These are phyloP conservation scores for Triticum turgidum DNA, from an alignment of 176 grass and related monocot genomes.

Conservation along the genomic window DNA sequence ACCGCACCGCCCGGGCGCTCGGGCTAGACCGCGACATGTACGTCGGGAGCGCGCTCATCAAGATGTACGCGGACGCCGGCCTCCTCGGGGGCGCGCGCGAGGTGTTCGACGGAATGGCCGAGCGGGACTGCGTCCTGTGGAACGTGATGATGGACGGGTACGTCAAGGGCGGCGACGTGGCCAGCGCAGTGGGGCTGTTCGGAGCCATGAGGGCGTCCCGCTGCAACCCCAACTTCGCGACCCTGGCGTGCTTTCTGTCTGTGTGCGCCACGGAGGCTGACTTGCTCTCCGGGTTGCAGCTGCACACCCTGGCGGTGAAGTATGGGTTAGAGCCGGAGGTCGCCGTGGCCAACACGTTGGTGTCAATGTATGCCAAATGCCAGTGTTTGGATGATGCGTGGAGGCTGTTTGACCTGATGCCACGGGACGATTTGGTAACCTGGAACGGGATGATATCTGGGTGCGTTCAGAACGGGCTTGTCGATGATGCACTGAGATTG, in stretches of 20 bases:
- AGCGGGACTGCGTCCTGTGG: constrained; percentile 75
- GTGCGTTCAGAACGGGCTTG: constrained; percentile 73
- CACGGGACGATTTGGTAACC: constrained; percentile 52
- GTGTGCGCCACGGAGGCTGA: constrained; percentile 54
- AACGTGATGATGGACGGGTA: constrained; percentile 82
- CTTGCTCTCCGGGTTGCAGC: constrained; percentile 54
- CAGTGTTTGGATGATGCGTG: constrained; percentile 52
- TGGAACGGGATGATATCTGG: constrained; percentile 88
- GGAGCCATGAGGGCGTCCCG: constrained; percentile 40
- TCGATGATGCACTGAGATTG: constrained; percentile 51
- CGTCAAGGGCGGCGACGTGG: constrained; percentile 38
- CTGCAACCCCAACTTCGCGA: constrained; percentile 51
- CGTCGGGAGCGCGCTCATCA: constrained; percentile 73
- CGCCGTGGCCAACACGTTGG: constrained; percentile 63
- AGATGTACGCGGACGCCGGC: constrained; percentile 48
- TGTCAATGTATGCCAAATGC: constrained; percentile 80
- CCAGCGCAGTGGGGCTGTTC: constrained; percentile 41
- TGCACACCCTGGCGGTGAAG: constrained; percentile 74
- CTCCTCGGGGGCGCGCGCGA: constrained; percentile 47
- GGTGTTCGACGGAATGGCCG: constrained; percentile 70
- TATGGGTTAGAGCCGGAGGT: constrained; percentile 54
- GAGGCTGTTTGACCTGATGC: constrained; percentile 67
- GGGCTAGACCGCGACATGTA: constrained; percentile 55
- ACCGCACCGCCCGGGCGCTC: constrained; percentile 46
- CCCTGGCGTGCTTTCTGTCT: constrained; percentile 67